These are phyloP conservation scores for Marasmius oreades DNA, from an alignment of 1,284 basidiomycete genomes.

Conservation along the genomic window DNA sequence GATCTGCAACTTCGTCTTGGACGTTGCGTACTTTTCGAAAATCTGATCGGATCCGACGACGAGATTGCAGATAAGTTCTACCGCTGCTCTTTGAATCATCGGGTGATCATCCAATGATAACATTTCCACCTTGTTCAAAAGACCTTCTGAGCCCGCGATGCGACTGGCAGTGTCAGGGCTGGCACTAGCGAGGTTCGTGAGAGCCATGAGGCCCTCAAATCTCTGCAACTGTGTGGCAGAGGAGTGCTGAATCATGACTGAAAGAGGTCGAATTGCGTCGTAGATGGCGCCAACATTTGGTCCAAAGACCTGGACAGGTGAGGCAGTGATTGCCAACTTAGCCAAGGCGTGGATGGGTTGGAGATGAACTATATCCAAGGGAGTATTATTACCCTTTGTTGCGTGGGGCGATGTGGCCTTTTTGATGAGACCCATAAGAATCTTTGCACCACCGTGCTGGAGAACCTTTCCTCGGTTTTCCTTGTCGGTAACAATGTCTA, in stretches of 20 bases:
- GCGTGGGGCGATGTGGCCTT: constrained; percentile 25
- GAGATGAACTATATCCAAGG: constrained; percentile 49
- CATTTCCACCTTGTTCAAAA: constrained; percentile 74
- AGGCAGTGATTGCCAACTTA: constrained; percentile 89
- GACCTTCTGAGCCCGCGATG: constrained; percentile 56
- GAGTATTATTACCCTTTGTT: constrained; percentile 18
- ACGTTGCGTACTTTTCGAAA: constrained; percentile 68
- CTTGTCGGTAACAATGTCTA: constrained; percentile 75
- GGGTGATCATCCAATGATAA: constrained; percentile 81
- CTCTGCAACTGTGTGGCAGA: constrained; percentile 74
- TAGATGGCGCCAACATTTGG: constrained; percentile 74
- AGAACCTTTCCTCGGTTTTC: constrained; percentile 76
- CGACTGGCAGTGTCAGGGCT: constrained; percentile 60
- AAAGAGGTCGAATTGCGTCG: constrained; percentile 78
- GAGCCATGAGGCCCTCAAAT: constrained; percentile 93
- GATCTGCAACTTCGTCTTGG: constrained; percentile 71
- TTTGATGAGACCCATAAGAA: constrained; percentile 63
- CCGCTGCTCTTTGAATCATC: constrained; percentile 82
- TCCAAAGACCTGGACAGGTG: constrained; percentile 87
- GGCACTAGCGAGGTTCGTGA: constrained; percentile 92
- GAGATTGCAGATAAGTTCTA: constrained; percentile 94
- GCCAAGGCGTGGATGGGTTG: constrained; percentile 85
- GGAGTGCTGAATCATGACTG: constrained; percentile 65
- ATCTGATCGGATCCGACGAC: constrained; percentile 72
- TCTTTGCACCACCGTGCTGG: constrained; percentile 80